phyloP scores from a whole-genome alignment of 208 protist species.

The Leishmania tarentolae region DNA sequence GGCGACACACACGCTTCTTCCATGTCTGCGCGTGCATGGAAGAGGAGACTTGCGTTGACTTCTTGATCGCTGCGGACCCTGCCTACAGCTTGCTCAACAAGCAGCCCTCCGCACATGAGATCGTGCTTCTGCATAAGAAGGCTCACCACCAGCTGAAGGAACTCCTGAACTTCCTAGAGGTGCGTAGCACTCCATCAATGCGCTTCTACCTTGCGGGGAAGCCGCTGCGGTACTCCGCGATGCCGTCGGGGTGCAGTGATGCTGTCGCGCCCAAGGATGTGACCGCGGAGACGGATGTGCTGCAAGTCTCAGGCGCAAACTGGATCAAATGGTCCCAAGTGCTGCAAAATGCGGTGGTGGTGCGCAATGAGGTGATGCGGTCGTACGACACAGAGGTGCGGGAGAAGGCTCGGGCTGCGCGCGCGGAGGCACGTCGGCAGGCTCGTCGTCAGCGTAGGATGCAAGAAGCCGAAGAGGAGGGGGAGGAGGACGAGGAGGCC shows the following conservation, averaged over 20 bases:
- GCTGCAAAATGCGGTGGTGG: constrained; percentile 72
- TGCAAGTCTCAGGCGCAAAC: constrained; percentile 65
- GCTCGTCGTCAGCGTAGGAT: constrained; percentile 47
- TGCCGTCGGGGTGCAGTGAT: constrained; percentile 9
- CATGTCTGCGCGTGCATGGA: constrained; percentile 72
- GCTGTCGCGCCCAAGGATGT: constrained; percentile 19
- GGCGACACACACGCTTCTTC: constrained; percentile 81
- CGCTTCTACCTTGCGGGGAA: constrained; percentile 75
- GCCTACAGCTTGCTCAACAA: constrained; percentile 58
- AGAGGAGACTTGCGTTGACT: constrained; percentile 68
- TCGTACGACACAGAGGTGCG: constrained; percentile 64
- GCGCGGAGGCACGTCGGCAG: constrained; percentile 44
- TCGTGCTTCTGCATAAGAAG: constrained; percentile 52
- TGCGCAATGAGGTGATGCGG: constrained; percentile 74
- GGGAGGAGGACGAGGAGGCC: constrained; percentile 56
- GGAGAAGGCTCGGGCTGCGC: constrained; percentile 40
- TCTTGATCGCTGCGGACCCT: constrained; percentile 60
- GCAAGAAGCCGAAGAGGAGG: constrained; percentile 36
- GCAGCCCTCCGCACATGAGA: constrained; percentile 48
- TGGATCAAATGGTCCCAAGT: constrained; percentile 68
- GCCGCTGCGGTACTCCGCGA: constrained; percentile 54
- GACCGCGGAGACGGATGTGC: constrained; percentile 33
- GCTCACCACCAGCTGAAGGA: constrained; percentile 66
- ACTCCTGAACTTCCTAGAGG: constrained; percentile 60
- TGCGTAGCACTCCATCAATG: constrained; percentile 78